phyloP scores from a whole-genome alignment of 306 rosid species.

The Castanea mollissima region DNA sequence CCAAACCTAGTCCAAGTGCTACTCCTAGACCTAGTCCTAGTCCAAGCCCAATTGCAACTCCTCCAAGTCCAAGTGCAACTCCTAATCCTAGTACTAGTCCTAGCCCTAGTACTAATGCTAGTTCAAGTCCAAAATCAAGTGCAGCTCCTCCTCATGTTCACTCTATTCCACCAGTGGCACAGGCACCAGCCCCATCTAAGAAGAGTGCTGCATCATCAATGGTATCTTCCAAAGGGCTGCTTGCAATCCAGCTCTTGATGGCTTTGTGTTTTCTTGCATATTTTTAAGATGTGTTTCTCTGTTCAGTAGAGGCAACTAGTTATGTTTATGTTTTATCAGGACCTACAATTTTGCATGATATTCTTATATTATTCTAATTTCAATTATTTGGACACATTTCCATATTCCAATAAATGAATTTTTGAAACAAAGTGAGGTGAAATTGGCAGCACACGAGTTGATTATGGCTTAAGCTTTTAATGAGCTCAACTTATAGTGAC shows the following conservation, averaged over 20 bases:
- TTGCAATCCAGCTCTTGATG: background rate
- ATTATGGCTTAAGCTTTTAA: too few relatives aligned
- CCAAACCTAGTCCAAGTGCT: background rate
- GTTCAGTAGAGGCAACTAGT: background rate
- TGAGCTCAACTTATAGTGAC: too few relatives aligned
- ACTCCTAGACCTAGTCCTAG: background rate
- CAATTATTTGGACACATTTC: too few relatives aligned
- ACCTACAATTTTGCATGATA: background rate
- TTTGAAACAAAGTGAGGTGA: too few relatives aligned
- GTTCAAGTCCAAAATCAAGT: background rate
- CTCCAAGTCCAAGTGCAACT: background rate
- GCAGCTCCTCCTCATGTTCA: background rate
- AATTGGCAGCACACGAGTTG: too few relatives aligned
- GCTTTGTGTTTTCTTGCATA: conserved; percentile 1
- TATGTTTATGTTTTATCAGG: background rate
- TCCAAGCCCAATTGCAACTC: background rate
- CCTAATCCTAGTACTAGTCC: too few relatives aligned
- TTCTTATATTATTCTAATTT: too few relatives aligned
- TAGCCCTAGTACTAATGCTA: background rate
- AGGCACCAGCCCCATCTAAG: background rate
- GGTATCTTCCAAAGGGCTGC: background rate
- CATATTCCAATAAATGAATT: too few relatives aligned
- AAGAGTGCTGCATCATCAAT: background rate
- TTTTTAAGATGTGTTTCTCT: background rate
- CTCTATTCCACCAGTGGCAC: background rate